A percentile compares a stretch with the other conserved stretches of the same genome.
Evolutionary conservation across 2,329 filamentous ascomycete genomes (phyloP).

Genomic region (Helminthosporium solani): DNA sequence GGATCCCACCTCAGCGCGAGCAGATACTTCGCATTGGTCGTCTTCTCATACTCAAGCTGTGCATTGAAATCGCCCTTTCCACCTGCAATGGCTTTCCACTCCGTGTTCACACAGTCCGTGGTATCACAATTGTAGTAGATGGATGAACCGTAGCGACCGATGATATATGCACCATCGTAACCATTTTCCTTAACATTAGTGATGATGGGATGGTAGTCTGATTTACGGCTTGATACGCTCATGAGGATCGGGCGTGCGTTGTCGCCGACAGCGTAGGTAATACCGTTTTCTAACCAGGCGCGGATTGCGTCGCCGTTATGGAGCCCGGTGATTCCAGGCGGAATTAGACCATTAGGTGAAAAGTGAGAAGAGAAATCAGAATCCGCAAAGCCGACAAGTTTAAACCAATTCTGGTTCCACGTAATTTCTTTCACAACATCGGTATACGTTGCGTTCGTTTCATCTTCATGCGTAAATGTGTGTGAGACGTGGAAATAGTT

Average conservation of each 20-base stretch:
- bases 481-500: slow-evolving; percentile 54
- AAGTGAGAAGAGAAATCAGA: slow-evolving; percentile 46
- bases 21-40: slow-evolving; percentile 55
- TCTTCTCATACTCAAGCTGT: slow-evolving; percentile 53
- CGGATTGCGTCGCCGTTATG: slow-evolving; percentile 61
- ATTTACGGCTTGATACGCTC: slow-evolving; percentile 39
- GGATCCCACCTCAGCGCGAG: slow-evolving; percentile 55
- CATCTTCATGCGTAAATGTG: slow-evolving; percentile 48
- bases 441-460: slow-evolving; percentile 59
- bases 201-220: slow-evolving; percentile 54
- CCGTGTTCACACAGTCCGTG: slow-evolving; percentile 53
- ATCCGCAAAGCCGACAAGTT: slow-evolving; percentile 50
- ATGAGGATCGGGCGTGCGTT: slow-evolving; percentile 57
- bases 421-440: slow-evolving; percentile 58
- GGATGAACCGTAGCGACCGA: slow-evolving; percentile 58
- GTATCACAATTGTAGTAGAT: slow-evolving; percentile 65
- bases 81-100: slow-evolving; percentile 59
- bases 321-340: slow-evolving; percentile 61
- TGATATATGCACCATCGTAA: slow-evolving; percentile 55
- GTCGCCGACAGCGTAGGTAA: slow-evolving; percentile 59
- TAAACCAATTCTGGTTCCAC: slow-evolving; percentile 60
- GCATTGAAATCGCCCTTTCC: slow-evolving; percentile 52
- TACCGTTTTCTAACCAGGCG: slow-evolving; percentile 59
- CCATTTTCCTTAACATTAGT: slow-evolving; percentile 53
- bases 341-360: slow-evolving; percentile 57